Base-by-base conservation (phyloP, 345 rosid species). In the Iberis pinnata region DNA sequence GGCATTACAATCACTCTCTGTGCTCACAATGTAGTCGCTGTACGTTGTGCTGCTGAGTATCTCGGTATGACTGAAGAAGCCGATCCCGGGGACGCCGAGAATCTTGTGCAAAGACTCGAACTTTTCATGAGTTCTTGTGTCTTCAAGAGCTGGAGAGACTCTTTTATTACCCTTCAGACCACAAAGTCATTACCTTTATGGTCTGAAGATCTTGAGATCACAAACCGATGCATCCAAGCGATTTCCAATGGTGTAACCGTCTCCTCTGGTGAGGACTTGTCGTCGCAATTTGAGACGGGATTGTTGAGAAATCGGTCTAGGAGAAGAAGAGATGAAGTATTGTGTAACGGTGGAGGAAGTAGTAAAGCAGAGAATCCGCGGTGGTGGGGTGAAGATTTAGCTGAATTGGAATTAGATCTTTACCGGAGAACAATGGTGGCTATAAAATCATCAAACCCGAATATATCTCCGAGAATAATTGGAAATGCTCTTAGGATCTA, bases 301-400 rank as follows among this genome's bases (percentile, higher is more conserved):
- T 76, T 90, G 70, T 79, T 86, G n/a, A 92, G 79, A 61, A 84
- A 80, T 49, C 70, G 77, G 40, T 90, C 98, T 8, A 78, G 85
- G 38, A 75, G 84, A 42, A 80, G 70, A 8, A 78, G 89, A 57
- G 98, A 84, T 42, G 89, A 80, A 50, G 33, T 49, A 15, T 79
- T 85, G 14, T 87, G 86, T 56, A 84, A 82, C 39, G 98, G 89
- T 47, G 97, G 88, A 50, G 5, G 88, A 71, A 9, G 33, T 8
- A 68, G 73, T 48, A 61, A 72, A 75, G 72, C 70, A 32, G 52
- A 80, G 62, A 60, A 40, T 63, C 11, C 9, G 29, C 76, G 84
- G 8, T 90, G 96, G 96, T 90, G 98, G 98, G 98, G 84, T 15
- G 95, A 90, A 61, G 96, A 82, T 47, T 71, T 90, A 49, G 96